These are phyloP conservation scores for Lactarius vividus DNA, from an alignment of 768 basidiomycete species.

Conservation along the genomic window DNA sequence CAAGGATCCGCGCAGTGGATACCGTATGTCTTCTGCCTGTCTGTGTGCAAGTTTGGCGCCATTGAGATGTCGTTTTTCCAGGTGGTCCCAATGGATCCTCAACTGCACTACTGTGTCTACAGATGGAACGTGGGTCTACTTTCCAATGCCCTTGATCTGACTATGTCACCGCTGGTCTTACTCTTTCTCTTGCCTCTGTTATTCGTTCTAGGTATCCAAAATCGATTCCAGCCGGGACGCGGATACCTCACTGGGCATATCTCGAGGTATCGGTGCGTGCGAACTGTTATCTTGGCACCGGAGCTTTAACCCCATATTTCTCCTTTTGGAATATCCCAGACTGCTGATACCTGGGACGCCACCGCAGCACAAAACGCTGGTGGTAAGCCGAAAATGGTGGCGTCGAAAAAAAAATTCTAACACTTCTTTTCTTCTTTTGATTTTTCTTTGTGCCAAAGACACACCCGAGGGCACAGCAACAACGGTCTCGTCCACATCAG, in stretches of 20 bases:
- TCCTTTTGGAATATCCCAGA: neutral
- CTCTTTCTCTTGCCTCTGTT: neutral
- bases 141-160: neutral
- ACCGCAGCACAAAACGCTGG: neutral
- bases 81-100: conserved; percentile 6
- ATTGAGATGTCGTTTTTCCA: neutral
- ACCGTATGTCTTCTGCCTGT: neutral
- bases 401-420: neutral
- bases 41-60: neutral
- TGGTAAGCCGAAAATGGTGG: neutral
- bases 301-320: neutral
- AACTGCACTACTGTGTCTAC: neutral
- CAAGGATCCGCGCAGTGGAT: neutral
- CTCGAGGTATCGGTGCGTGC: conserved; percentile 2
- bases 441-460: neutral
- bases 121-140: neutral
- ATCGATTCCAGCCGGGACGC: neutral
- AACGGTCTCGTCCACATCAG: neutral
- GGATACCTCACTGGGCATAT: conserved; percentile 10
- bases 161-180: neutral
- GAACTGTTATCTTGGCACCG: neutral
- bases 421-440: neutral
- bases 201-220: neutral
- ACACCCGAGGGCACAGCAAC: neutral
- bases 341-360: neutral